Evolutionary conservation across 2,329 filamentous ascomycete species (phyloP), one percentile per base, ranked within the genome.

Genomic region (Aspergillus calidoustus): DNA sequence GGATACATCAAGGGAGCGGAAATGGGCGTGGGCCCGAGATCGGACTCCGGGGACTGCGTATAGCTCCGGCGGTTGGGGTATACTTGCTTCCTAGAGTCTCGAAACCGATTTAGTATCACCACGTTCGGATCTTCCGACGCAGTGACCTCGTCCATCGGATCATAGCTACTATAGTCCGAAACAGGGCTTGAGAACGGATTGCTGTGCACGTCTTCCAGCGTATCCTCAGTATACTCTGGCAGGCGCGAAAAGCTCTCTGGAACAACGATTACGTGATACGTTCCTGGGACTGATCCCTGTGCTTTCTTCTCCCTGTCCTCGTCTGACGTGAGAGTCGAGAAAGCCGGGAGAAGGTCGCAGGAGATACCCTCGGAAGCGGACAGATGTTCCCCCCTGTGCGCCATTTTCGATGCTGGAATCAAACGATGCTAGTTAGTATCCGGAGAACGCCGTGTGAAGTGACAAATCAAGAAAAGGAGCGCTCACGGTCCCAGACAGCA

Each of bases 231-330:
- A 68, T 85, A 85, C 66, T 86, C 84, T 4, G 83, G 81, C 8
- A 83, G 71, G 31, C 79, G 74, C 28, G 77, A 75, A 67, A 87
- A 87, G 70, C 82, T 86, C 17, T 81, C 78, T 5, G 81, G 84
- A 46, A 84, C 84, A 58, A 83, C 80, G 22, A 87, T 76, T 22
- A 87, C 83, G 68, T 83, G 79, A 69, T 83, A 87, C 1, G 83
- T 86, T 17, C 85, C 85, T 1, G 85, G 84, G 38, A 72, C 74
- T 43, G 77, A 77, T 7, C 74, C 74, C 55, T 82, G 79, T 17
- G 85, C 85, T 69, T 87, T 87, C 61, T 76, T 79, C 69, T 87
- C 85, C 46, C 85, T 77, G 30, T 87, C 85, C 65, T 86, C 84
- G 63, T 87, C 85, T 30, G 78, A 86, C 1, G 78, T 83, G 57